These are phyloP conservation scores for Nannochloris sp. DNA, from an alignment of 139 green algal species.

Conservation along the genomic window DNA sequence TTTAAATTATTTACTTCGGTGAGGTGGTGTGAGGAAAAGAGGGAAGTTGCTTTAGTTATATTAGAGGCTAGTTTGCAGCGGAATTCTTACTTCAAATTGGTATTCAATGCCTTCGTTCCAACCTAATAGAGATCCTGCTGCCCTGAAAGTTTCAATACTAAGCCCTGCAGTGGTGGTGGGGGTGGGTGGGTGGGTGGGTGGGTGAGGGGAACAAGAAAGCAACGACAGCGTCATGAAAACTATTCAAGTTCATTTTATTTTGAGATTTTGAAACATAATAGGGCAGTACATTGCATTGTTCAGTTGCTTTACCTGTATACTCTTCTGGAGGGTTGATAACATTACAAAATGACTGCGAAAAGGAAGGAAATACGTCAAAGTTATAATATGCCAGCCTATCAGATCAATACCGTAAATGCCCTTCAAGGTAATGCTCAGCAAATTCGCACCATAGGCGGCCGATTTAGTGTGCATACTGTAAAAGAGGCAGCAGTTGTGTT, in stretches of 20 bases:
- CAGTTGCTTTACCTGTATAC: conserved; percentile 2
- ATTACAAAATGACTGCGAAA: neutral
- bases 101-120: conserved; percentile 6
- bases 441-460: neutral
- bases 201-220: neutral
- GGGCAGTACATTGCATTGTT: too few relatives aligned
- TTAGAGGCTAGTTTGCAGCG: too few relatives aligned
- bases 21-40: too few relatives aligned
- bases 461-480: conserved; percentile 1
- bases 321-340: neutral
- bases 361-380: neutral
- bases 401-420: neutral
- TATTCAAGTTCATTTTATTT: neutral
- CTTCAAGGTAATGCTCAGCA: neutral
- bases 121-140: neutral
- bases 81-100: neutral
- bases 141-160: conserved; percentile 5
- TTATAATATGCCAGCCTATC: too few relatives aligned
- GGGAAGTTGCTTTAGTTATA: too few relatives aligned
- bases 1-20: too few relatives aligned
- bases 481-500: too few relatives aligned
- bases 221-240: neutral
- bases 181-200: neutral
- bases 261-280: too few relatives aligned
- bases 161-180: neutral